These are phyloP conservation scores for Paecilomyces sp. DNA, from an alignment of 2,329 filamentous ascomycete species.

Conservation along the genomic window DNA sequence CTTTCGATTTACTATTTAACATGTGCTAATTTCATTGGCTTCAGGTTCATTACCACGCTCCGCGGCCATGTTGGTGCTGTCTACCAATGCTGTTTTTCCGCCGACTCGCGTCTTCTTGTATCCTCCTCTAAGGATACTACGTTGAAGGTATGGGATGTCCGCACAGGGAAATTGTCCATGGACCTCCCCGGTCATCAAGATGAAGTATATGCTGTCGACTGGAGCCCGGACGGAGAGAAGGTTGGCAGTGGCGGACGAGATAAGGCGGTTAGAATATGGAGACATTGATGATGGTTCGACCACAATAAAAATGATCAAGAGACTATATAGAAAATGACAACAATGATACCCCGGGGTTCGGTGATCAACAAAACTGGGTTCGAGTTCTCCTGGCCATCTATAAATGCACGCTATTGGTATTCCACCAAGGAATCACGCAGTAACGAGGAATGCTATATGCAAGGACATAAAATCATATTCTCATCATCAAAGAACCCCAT, in stretches of 20 bases:
- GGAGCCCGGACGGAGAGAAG: constrained; percentile 82
- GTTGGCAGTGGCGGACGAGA: constrained; percentile 92
- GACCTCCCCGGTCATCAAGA: constrained; percentile 88
- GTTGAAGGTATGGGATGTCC: constrained; percentile 88
- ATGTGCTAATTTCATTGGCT: neutral
- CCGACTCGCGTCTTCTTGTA: constrained; percentile 82
- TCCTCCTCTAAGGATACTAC: constrained; percentile 89
- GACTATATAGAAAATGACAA: constrained; percentile 1
- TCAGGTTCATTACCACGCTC: constrained; percentile 75
- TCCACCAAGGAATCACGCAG: neutral
- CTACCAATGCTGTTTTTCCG: constrained; percentile 87
- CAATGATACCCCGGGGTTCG: neutral
- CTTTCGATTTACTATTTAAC: neutral
- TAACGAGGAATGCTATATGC: neutral
- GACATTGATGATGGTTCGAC: constrained; percentile 38
- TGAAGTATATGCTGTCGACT: constrained; percentile 90
- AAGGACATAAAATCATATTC: neutral
- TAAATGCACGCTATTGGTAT: neutral
- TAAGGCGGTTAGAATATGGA: constrained; percentile 64
- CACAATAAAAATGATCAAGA: neutral
- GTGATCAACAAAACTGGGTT: neutral
- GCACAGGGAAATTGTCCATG: constrained; percentile 70
- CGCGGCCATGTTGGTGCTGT: constrained; percentile 86
- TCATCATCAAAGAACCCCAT: neutral
- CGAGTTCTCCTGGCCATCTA: neutral